These are phyloP conservation scores for Fusarium sublunatum DNA, from an alignment of 2,329 filamentous ascomycete species.

Conservation along the genomic window DNA sequence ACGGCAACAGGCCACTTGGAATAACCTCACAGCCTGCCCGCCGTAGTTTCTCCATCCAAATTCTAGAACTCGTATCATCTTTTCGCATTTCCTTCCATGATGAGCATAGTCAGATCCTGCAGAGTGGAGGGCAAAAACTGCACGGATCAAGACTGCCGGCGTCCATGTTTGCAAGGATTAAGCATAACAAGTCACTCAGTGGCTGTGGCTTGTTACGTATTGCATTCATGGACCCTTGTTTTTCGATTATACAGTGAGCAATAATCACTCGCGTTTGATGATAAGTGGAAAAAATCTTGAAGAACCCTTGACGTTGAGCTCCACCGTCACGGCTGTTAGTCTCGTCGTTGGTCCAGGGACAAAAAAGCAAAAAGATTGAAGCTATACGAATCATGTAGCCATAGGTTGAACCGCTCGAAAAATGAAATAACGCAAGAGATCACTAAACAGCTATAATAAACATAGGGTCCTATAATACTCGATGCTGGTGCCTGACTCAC, in stretches of 20 bases:
- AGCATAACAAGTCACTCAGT: background rate
- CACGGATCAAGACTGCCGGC: background rate
- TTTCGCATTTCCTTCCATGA: conserved; percentile 1
- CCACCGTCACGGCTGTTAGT: too few species aligned
- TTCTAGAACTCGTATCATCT: conserved; percentile 13
- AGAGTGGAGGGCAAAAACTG: background rate
- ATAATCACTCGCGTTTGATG: too few species aligned
- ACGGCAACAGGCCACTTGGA: background rate
- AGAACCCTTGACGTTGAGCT: too few species aligned
- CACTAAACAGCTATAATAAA: too few species aligned
- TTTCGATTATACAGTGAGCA: too few species aligned
- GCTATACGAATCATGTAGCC: too few species aligned
- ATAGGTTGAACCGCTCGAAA: too few species aligned
- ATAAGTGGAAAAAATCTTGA: background rate
- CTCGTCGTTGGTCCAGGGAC: too few species aligned
- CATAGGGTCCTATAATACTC: too few species aligned
- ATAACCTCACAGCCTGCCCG: background rate
- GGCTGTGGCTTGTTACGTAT: background rate
- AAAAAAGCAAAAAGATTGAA: too few species aligned
- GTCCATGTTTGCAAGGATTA: background rate
- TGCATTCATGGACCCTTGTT: too few species aligned
- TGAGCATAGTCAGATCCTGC: background rate
- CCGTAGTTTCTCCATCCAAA: background rate
- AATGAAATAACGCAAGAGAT: too few species aligned
- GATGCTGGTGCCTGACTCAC: background rate